Base-by-base conservation (phyloP, 306 rosid species). In the Trifolium dubium region DNA sequence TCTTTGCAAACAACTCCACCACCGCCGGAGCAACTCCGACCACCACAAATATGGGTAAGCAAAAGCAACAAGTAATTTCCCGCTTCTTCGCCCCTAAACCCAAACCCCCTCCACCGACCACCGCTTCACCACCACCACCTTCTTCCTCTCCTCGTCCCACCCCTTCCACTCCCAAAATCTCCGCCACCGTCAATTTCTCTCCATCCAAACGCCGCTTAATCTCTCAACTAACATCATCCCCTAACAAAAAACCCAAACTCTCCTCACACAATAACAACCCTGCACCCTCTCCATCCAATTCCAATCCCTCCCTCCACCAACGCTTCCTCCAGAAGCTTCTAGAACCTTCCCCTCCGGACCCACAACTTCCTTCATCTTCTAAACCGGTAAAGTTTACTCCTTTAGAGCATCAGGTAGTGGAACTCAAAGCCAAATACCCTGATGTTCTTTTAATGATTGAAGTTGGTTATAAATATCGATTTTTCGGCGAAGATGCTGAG, bases 361-460 rank as follows among this genome's bases (percentile, higher is more conserved):
- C 83, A 8, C 69, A 74, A 5, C 69, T 78, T 3, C 68, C 55
- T 55, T 47, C 77, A 1, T 29, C 79, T 43, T 62, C 88, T 19
- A 80, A 83, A 64, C 37, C 83, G 0, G 4, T 55, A 30, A 85
- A 83, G 18, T 81, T 83, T 71, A 94, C 98, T 8, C 98, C 98
- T 28, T 72, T 94, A 39, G 96, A 91, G 37, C 87, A 75, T 3
- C 98, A 89, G 18, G 92, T 94, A 23, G 85, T 84, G 67, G 90
- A 91, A 31, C 87, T 94, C 12, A 94, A 92, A 62, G 46, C 70
- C 19, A 83, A 78, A 8, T 67, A 87, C 87, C 96, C 95, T n/a
- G 97, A 91, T 50, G 98, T 94, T 35, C 91, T 94, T 49, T 64
- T 94, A 50, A 89, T 94, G 98, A 78, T 94, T 32, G 97, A 94